Conservation (phyloP, 805 yeast species). For the Ascoidea tarda region DNA sequence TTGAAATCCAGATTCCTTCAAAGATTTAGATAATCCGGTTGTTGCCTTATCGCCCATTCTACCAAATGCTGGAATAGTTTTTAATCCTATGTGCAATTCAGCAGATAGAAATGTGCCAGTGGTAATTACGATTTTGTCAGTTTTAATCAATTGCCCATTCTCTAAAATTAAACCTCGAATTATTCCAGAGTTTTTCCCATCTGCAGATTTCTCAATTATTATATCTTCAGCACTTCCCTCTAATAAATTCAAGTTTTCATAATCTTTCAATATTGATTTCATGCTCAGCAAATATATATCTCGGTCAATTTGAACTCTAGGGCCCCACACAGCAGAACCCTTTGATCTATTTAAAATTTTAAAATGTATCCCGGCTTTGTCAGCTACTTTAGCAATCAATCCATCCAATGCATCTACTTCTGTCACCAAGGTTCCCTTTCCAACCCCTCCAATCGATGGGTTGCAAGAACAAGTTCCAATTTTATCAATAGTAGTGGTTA, state of each 20-base stretch:
- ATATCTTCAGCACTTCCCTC: slow-evolving; percentile 81
- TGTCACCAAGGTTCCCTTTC: slow-evolving; percentile 82
- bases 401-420: slow-evolving; percentile 98
- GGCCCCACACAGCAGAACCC: slow-evolving; percentile 97
- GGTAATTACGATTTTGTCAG: slow-evolving; percentile 68
- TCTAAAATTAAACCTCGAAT: slow-evolving; percentile 64
- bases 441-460: slow-evolving; percentile 97
- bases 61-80: slow-evolving; percentile 66
- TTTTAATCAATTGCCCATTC: slow-evolving; percentile 45
- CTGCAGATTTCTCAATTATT: slow-evolving; percentile 34
- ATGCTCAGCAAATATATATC: slow-evolving; percentile 62
- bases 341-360: slow-evolving; percentile 73
- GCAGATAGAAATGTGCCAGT: slow-evolving; percentile 95
- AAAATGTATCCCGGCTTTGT: slow-evolving; percentile 84
- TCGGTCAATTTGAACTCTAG: slow-evolving; percentile 92
- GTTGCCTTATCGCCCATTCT: slow-evolving; percentile 89
- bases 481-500: slow-evolving; percentile 63
- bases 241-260: slow-evolving; percentile 41
- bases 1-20: slow-evolving; percentile 62
- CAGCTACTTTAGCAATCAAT: slow-evolving; percentile 74
- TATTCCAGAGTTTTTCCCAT: slow-evolving; percentile 22
- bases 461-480: slow-evolving; percentile 95
- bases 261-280: slow-evolving; percentile 49
- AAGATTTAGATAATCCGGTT: slow-evolving; percentile 72
- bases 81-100: slow-evolving; percentile 84